Conservation (phyloP, 305 asterid genomes). For the Plantago coronopus region DNA sequence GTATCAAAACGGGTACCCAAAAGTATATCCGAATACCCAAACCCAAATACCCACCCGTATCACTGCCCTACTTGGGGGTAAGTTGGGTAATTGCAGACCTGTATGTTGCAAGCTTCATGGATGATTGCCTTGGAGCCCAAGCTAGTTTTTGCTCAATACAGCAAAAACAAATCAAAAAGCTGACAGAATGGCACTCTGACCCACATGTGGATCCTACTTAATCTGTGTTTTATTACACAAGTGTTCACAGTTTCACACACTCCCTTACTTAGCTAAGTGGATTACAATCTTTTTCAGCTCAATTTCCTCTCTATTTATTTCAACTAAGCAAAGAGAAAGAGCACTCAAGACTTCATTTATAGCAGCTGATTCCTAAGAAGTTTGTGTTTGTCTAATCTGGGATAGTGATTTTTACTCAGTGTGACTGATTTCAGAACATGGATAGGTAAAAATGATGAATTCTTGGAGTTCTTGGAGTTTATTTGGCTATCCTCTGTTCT, state of each 20-base stretch:
- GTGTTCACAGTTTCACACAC: too few species aligned
- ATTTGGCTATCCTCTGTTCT: constrained; percentile 19
- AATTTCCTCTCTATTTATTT: constrained; percentile 11
- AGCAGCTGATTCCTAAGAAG: too few species aligned
- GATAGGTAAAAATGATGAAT: constrained; percentile 28
- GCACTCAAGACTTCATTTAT: too few species aligned
- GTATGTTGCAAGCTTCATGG: neutral
- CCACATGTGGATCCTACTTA: constrained; percentile 10
- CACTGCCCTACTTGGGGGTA: too few species aligned
- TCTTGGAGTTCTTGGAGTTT: constrained; percentile 22
- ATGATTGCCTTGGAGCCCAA: neutral
- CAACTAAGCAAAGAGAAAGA: too few species aligned
- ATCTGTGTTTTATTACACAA: constrained; percentile 58
- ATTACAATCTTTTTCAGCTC: constrained; percentile 33
- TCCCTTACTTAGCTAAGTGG: constrained; percentile 58
- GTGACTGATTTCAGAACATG: constrained; percentile 15
- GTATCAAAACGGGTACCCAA: too few species aligned
- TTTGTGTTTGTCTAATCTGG: constrained; percentile 1
- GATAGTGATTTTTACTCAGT: neutral
- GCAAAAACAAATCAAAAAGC: too few species aligned
- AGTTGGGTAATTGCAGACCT: neutral
- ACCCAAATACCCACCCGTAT: too few species aligned
- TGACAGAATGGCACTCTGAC: too few species aligned
- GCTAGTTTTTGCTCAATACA: neutral
- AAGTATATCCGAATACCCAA: too few species aligned